These are phyloP conservation scores for Trametes versicolor DNA, from an alignment of 1,284 basidiomycete species.

Conservation along the genomic window DNA sequence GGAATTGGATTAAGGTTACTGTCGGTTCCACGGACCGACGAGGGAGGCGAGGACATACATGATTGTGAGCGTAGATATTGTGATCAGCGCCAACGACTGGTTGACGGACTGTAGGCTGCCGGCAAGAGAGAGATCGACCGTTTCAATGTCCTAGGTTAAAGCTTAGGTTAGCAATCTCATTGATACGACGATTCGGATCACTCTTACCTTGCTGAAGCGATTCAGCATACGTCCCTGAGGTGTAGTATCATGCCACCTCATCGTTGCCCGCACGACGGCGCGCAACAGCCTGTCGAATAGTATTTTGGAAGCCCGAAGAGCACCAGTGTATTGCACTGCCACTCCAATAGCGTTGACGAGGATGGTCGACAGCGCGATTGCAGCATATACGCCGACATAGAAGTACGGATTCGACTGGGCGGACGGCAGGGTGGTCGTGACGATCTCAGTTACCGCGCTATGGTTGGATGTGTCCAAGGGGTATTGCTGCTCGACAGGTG, in stretches of 20 bases:
- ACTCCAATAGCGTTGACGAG: conserved; percentile 56
- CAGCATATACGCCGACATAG: conserved; percentile 70
- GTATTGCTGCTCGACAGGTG: conserved; percentile 45
- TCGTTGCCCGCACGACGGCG: conserved; percentile 67
- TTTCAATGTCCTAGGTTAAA: conserved; percentile 71
- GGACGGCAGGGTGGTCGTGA: conserved; percentile 50
- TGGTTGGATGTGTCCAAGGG: conserved; percentile 47
- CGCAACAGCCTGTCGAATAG: conserved; percentile 65
- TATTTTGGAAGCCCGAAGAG: conserved; percentile 64
- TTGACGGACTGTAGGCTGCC: conserved; percentile 78
- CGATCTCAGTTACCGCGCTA: conserved; percentile 39
- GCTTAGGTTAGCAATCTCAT: not conserved
- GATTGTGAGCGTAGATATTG: conserved; percentile 72
- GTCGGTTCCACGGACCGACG: too few relatives aligned
- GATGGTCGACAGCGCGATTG: conserved; percentile 59
- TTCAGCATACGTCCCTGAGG: conserved; percentile 71
- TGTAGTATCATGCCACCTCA: conserved; percentile 62
- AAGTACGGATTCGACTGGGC: conserved; percentile 69
- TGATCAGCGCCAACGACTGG: conserved; percentile 75
- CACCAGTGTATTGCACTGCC: conserved; percentile 68
- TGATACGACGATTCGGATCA: not conserved
- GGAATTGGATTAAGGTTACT: not conserved
- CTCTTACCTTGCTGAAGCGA: conserved; percentile 67
- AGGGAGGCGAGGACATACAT: conserved; percentile 50
- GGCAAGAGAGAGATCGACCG: conserved; percentile 78